Conservation (phyloP, 2,329 filamentous ascomycete genomes). For the Cladosporium sphaerospermum region DNA sequence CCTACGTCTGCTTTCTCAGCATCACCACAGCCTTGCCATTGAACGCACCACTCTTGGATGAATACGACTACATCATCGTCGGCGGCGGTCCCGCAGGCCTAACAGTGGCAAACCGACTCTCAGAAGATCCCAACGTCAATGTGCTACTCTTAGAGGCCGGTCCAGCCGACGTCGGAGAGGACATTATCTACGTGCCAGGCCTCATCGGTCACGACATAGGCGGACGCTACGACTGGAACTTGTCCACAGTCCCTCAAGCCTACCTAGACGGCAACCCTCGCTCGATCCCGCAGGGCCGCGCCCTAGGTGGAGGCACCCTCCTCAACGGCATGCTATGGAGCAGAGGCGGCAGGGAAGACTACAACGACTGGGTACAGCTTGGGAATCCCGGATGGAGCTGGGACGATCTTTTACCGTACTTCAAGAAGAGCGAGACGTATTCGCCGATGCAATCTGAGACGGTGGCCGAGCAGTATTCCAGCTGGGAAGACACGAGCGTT, state of each 20-base stretch:
- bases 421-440: slow-evolving; percentile 32
- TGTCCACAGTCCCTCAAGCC: slow-evolving; percentile 22
- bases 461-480: slow-evolving; percentile 31
- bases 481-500: slow-evolving; percentile 35
- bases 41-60: slow-evolving; percentile 23
- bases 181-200: slow-evolving; percentile 22
- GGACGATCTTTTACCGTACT: slow-evolving; percentile 39
- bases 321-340: slow-evolving; percentile 31
- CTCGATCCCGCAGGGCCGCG: slow-evolving; percentile 23
- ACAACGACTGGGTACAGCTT: slow-evolving; percentile 52
- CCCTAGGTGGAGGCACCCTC: slow-evolving; percentile 29
- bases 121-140: slow-evolving; percentile 24
- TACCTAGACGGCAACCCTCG: slow-evolving; percentile 22
- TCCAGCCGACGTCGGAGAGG: slow-evolving; percentile 19
- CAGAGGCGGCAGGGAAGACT: slow-evolving; percentile 43
- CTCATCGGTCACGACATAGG: slow-evolving; percentile 25
- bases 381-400: slow-evolving; percentile 57
- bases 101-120: slow-evolving; percentile 26
- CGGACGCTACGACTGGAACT: slow-evolving; percentile 25
- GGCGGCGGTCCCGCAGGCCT: slow-evolving; percentile 27
- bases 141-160: slow-evolving; percentile 30
- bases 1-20: slow-evolving; percentile 2
- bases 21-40: slow-evolving; percentile 19
- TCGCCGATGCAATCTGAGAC: slow-evolving; percentile 27
- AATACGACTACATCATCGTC: slow-evolving; percentile 28